Base-by-base conservation (phyloP, 225 moss, liverwort and hornwort genomes). In the Asterella californica region DNA sequence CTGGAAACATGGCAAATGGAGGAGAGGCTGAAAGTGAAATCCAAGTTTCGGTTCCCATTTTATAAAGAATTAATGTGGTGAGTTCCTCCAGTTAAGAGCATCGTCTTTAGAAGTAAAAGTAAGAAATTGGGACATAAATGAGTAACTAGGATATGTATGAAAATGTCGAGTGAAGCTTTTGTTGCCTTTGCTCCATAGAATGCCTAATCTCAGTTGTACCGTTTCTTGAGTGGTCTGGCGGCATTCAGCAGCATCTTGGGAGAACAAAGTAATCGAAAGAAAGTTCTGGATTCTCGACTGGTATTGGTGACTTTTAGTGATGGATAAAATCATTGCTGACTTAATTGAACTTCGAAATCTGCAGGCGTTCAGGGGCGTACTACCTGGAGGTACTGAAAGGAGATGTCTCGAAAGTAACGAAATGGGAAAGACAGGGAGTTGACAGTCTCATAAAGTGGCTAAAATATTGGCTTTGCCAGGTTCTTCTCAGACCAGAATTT, bases 21-120 rank as follows among this genome's bases (percentile, higher is more conserved):
- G 87, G 91, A 91, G 82, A 88, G 91, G 74, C 69, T 91, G 83
- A 91, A 84, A 90, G 86, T 91, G 47, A 88, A 87, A 46, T 83
- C 85, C 66, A 91, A 91, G 78, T 91, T 90, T 66, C 88, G 91
- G 9, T 91, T 91, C 70, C 91, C 91, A 72, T 87, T 90, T 15
- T 91, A 88, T 81, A 91, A 90, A 82, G 85, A 91, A 76, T 85
- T 91, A 18, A 90, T 91, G 91, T 91, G 91, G 91, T 91, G 82
- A 34, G 90, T 75, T 80, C 68, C 38, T 46, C 37, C 73, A 67
- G 38, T 17, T 34, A 50, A 30, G 49, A 9, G 0, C 15, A 9
- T 10, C n/a, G n/a, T 30, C 29, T 66, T 29, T 0, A 25, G 27
- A 29, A 34, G 9, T 34, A 1, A 42, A 36, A 42, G 34, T 36